Percentiles rank a stretch among this genome's conserved stretches.
Evolutionary conservation across 495 filamentous ascomycete genomes (phyloP).

Genomic region (Staphylotrichum longicolle): DNA sequence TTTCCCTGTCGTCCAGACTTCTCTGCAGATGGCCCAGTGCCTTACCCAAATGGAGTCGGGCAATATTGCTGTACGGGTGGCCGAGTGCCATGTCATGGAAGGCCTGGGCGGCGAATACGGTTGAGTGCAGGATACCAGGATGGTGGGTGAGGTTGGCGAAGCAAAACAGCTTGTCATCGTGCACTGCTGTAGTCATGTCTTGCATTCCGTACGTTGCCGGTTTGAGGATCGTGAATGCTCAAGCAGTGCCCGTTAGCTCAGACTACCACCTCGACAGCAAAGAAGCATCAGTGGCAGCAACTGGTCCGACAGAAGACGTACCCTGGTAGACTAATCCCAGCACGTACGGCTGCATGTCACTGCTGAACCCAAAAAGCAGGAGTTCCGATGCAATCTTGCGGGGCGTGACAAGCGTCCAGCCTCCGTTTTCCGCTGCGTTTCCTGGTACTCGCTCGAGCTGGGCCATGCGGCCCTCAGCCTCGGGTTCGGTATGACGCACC

Average conservation of each 20-base stretch:
- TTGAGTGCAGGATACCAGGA: slow-evolving; percentile 21
- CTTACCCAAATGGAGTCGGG: slow-evolving; percentile 12
- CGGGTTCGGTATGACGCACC: no score
- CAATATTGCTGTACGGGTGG: background rate
- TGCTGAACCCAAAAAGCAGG: background rate
- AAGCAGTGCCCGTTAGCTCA: no score
- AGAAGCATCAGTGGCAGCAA: no score
- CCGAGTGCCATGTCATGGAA: slow-evolving; percentile 11
- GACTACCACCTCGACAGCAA: no score
- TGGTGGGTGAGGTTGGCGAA: slow-evolving; percentile 16
- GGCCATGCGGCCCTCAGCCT: no score
- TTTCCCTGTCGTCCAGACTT: slow-evolving; percentile 6
- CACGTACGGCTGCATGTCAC: slow-evolving; percentile 4
- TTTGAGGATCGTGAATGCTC: slow-evolving; percentile 22
- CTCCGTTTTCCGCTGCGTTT: background rate
- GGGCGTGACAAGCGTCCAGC: slow-evolving; percentile 1
- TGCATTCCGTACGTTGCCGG: slow-evolving; percentile 14
- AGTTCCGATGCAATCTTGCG: slow-evolving; percentile 1
- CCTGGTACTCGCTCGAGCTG: background rate
- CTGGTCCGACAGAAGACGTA: background rate
- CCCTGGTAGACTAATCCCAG: background rate
- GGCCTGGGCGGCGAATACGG: slow-evolving; percentile 18
- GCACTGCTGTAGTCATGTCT: background rate
- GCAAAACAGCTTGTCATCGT: slow-evolving; percentile 17
- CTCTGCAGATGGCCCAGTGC: slow-evolving; percentile 6